Conservation (phyloP, 2,329 filamentous ascomycete species). For the Sclerotinia subarctica region DNA sequence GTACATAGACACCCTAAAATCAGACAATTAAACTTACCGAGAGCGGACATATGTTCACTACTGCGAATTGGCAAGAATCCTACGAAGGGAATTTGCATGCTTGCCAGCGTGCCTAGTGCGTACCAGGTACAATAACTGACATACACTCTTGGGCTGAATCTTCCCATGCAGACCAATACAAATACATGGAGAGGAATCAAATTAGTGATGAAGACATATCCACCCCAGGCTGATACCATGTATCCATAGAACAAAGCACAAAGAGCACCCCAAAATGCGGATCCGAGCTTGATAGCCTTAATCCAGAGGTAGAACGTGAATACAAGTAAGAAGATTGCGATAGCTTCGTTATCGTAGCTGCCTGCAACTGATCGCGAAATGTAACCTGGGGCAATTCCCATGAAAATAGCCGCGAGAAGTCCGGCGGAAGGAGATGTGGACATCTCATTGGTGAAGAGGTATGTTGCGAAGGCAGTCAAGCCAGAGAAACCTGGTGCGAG, state of each 20-base stretch:
- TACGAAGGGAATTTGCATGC: constrained; percentile 99
- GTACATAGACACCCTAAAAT: constrained; percentile 17
- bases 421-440: constrained; percentile 91
- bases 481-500: constrained; percentile 94
- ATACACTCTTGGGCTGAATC: constrained; percentile 91
- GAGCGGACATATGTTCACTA: constrained; percentile 96
- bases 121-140: constrained; percentile 99
- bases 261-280: constrained; percentile 92
- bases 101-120: constrained; percentile 88
- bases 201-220: constrained; percentile 99
- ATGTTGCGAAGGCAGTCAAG: constrained; percentile 86
- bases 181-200: constrained; percentile 91
- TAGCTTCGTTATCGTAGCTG: constrained; percentile 99
- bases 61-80: constrained; percentile 95
- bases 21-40: constrained; percentile 57
- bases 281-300: constrained; percentile 94
- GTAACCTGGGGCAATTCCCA: constrained; percentile 96
- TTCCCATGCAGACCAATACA: constrained; percentile 92
- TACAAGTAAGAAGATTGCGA: constrained; percentile 96
- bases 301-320: constrained; percentile 99
- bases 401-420: constrained; percentile 89
- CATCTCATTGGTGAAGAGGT: constrained; percentile 97
- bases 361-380: constrained; percentile 97
- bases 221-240: constrained; percentile 99
- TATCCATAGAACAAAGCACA: constrained; percentile 98